Base-by-base conservation (phyloP, 2,329 filamentous ascomycete species). In the Aspergillus ustus region DNA sequence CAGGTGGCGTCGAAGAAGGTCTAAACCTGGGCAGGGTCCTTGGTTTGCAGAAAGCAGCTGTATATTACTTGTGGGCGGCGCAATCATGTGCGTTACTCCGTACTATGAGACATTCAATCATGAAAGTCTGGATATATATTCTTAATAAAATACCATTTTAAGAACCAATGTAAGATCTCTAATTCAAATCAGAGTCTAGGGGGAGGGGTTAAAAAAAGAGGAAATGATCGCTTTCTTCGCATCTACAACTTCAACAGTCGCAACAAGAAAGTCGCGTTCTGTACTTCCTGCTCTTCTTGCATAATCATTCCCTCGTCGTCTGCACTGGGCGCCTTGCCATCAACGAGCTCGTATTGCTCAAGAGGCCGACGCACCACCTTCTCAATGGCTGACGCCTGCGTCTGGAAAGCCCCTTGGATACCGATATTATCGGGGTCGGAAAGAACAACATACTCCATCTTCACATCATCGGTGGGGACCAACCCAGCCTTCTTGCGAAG, bases 401-500 rank as follows among this genome's bases (percentile, higher is more conserved):
- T 85, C 66, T 86, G 82, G 72, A 96, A 92, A 2, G 89, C 88
- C 58, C 84, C 82, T 60, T 84, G 86, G 25, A 97, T 77, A 5
- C 91, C 92, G 62, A 93, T 84, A 49, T 87, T 84, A 2, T 95
- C 91, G 0, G 91, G 91, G 72, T 97, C 93, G 7, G 87, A 84
- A 52, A 96, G 80, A 5, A 98, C 87, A 61, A 84, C 84, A 80
- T 97, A 98, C 77, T 96, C 91, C 91, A 99, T 97, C 80, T 90
- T 91, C 65, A 99, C 89, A 73, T 98, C 95, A 73, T 99, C 95
- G 0, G 94, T 98, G 1, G 93, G 88, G 66, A 93, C 87, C 56
- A 99, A 83, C 0, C 92, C 92, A 7, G 93, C 93, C 82, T 95
- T 95, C 86, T 99, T 99, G 67, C 95, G 89, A 65, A 98, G 83